Conservation (phyloP, 805 yeast species). For the Candida anglica region DNA sequence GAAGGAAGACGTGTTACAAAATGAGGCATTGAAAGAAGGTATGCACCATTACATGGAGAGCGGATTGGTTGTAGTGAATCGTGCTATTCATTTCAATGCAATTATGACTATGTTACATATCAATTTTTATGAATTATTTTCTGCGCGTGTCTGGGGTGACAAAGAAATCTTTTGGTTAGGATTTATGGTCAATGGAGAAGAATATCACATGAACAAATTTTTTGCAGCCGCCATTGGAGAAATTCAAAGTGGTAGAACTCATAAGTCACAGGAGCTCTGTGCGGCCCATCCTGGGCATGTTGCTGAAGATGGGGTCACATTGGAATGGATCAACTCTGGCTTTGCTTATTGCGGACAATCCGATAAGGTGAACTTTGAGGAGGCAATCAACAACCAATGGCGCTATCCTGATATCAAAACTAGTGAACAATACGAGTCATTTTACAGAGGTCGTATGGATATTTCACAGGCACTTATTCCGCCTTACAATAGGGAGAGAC, state of each 20-base stretch:
- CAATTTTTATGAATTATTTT: slow-evolving; percentile 20
- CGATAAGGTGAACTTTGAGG: slow-evolving; percentile 13
- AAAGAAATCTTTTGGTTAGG: slow-evolving; percentile 30
- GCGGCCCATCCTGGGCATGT: slow-evolving; percentile 44
- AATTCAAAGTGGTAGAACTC: slow-evolving; percentile 12
- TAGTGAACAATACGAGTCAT: slow-evolving; percentile 16
- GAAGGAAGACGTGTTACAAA: slow-evolving; percentile 24
- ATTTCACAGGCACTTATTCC: slow-evolving; percentile 23
- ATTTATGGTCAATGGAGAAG: slow-evolving; percentile 19
- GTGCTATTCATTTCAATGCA: slow-evolving; percentile 21
- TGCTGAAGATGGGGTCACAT: slow-evolving; percentile 44
- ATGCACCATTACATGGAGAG: slow-evolving; percentile 38
- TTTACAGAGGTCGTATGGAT: slow-evolving; percentile 19
- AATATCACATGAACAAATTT: slow-evolving; percentile 20
- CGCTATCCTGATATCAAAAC: slow-evolving; percentile 18
- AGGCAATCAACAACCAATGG: slow-evolving; percentile 18
- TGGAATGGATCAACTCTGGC: slow-evolving; percentile 75
- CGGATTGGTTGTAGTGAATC: slow-evolving; percentile 24
- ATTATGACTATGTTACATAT: slow-evolving; percentile 24
- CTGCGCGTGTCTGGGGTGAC: slow-evolving; percentile 22
- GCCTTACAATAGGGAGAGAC: slow-evolving; percentile 11
- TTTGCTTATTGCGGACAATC: slow-evolving; percentile 47
- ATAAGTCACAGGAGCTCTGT: slow-evolving; percentile 27
- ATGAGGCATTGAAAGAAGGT: slow-evolving; percentile 30
- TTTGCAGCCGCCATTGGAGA: slow-evolving; percentile 26